These are phyloP conservation scores for Tephrocybe sp. DNA, from an alignment of 768 basidiomycete species.

Conservation along the genomic window DNA sequence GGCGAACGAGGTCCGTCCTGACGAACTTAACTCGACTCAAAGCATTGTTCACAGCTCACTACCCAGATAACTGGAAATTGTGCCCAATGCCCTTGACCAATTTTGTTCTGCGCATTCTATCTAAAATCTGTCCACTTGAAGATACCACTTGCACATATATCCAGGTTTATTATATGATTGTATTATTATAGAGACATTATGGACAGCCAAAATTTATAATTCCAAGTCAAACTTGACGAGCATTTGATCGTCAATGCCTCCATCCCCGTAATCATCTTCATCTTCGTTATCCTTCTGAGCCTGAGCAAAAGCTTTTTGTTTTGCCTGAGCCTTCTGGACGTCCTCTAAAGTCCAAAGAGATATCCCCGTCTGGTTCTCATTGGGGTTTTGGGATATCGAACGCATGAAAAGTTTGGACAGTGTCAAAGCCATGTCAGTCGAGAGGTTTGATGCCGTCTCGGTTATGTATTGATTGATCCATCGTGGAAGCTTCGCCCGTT, in stretches of 20 bases:
- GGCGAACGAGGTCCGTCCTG: conserved; percentile 39
- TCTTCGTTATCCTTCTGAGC: conserved; percentile 38
- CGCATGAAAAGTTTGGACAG: conserved; percentile 96
- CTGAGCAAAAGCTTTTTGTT: conserved; percentile 67
- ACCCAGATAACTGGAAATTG: conserved; percentile 40
- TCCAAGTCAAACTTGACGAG: conserved; percentile 58
- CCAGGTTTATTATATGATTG: conserved; percentile 1
- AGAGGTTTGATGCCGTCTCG: conserved; percentile 96
- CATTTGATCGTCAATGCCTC: conserved; percentile 64
- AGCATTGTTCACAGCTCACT: conserved; percentile 6
- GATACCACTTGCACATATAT: background rate
- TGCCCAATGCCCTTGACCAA: conserved; percentile 30
- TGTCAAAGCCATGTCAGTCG: conserved; percentile 96
- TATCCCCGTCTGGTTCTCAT: conserved; percentile 92
- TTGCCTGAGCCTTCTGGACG: conserved; percentile 81
- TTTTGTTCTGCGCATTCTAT: no score
- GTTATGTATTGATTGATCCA: conserved; percentile 99
- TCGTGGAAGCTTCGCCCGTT: conserved; percentile 91
- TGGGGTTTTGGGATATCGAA: conserved; percentile 97
- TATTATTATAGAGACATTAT: conserved; percentile 5
- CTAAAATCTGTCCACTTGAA: conserved; percentile 3
- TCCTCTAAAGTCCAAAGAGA: conserved; percentile 96
- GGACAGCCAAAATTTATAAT: conserved; percentile 27
- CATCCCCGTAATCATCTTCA: conserved; percentile 67
- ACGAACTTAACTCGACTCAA: no score